These are phyloP conservation scores for Geotrichum macrosporum DNA, from an alignment of 1,139 yeast species.

Conservation along the genomic window DNA sequence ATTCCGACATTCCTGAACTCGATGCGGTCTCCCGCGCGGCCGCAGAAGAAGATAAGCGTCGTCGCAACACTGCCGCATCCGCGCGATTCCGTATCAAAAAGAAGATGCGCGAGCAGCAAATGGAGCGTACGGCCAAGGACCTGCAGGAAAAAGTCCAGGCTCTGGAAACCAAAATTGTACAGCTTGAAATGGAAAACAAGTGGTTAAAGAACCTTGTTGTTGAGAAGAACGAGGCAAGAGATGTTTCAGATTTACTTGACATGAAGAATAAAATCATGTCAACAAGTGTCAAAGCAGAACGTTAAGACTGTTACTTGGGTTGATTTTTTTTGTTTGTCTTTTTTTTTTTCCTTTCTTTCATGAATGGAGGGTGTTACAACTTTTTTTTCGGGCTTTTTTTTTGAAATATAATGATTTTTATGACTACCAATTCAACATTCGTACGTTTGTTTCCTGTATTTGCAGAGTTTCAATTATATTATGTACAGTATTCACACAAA, in stretches of 20 bases:
- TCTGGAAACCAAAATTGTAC: conserved; percentile 59
- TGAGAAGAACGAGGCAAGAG: conserved; percentile 49
- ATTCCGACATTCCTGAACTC: neutral
- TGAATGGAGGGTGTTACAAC: neutral
- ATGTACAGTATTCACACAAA: too few species aligned
- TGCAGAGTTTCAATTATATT: too few species aligned
- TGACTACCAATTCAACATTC: neutral
- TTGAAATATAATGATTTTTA: neutral
- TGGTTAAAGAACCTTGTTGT: conserved; percentile 71
- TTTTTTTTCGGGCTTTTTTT: neutral
- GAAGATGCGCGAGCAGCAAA: conserved; percentile 77
- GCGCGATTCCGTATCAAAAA: conserved; percentile 77
- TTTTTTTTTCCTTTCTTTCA: neutral
- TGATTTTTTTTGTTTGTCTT: neutral
- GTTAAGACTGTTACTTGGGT: neutral
- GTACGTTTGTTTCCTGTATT: too few species aligned
- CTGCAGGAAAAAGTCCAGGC: conserved; percentile 57
- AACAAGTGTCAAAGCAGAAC: conserved; percentile 1
- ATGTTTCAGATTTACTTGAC: conserved; percentile 31
- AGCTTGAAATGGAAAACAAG: conserved; percentile 79
- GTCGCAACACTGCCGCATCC: conserved; percentile 76
- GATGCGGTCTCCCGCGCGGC: conserved; percentile 27
- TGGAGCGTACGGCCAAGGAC: conserved; percentile 63
- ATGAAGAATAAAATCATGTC: conserved; percentile 30
- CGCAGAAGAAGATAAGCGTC: conserved; percentile 58